Base-by-base conservation (phyloP, 345 rosid genomes). In the Euphorbia peplus region DNA sequence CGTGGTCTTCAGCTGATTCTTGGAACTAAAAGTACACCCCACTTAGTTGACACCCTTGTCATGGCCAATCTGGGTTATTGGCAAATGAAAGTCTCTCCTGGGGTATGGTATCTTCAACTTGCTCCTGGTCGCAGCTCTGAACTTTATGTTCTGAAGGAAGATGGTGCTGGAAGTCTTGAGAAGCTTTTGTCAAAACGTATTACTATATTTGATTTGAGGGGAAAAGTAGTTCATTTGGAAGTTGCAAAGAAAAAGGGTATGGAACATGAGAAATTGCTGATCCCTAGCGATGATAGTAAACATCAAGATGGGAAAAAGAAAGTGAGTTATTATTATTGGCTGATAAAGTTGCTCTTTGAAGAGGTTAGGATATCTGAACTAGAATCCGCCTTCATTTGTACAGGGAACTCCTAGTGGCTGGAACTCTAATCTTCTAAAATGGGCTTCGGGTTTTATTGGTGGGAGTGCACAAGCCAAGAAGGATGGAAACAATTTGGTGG, bases 21-120 rank as follows among this genome's bases (percentile, higher is more conserved):
- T 72, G 99, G 99, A 83, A 92, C 98, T 42, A 87, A 90, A 78
- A 87, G 81, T 82, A 78, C 64, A 35, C 97, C 97, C 32, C 99
- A 95, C 76, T 80, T 92, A 84, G 99, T 95, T 54, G 99, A 95
- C 78, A 95, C 98, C 62, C 80, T 88, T 80, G 99, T 95, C 75
- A 95, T 95, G 99, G 99, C 97, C 78, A 95, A 95, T 81, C 83
- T 95, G 80, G 99, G 99, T 30, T 95, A 91, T 78, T 95, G 98
- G 99, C 99, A 95, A 81, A 95, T 91, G 99, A 95, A 95, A 84
- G 99, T 87, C 65, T 95, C 96, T 70, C 98, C 99, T 69, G 99
- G 99, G 63, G 92, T 95, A 72, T 95, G 97, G 98, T 88, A 90
- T 72, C 83, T 91, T 69, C 99, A 95, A 81, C 98, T 95, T 79